Evolutionary conservation across 768 basidiomycete genomes (phyloP).

Genomic region (Pluteus cervinus): DNA sequence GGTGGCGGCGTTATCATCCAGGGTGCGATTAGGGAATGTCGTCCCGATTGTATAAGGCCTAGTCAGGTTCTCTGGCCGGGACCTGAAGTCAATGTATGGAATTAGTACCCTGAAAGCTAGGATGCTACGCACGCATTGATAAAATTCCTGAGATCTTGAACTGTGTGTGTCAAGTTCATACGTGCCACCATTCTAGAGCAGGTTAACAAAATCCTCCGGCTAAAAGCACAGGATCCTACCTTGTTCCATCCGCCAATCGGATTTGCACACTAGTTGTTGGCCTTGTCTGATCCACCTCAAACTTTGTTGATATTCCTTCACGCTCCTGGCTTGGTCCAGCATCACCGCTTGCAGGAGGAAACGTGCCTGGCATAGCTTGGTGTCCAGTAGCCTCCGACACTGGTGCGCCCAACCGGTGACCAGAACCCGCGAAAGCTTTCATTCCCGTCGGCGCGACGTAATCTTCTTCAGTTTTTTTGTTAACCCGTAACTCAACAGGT

Average conservation of each 20-base stretch:
- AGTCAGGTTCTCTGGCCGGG: conserved; percentile 59
- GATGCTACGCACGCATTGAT: conserved; percentile 75
- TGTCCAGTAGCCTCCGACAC: conserved; percentile 37
- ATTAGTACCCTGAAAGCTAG: not conserved
- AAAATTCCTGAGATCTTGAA: conserved; percentile 77
- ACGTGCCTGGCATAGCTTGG: conserved; percentile 53
- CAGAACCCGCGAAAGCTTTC: conserved; percentile 61
- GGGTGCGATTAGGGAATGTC: conserved; percentile 77
- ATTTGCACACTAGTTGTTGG: conserved; percentile 91
- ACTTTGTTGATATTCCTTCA: conserved; percentile 42
- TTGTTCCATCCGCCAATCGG: conserved; percentile 84
- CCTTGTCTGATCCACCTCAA: conserved; percentile 75
- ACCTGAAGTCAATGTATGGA: conserved; percentile 30
- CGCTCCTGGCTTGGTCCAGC: conserved; percentile 18
- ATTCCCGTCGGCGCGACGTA: conserved; percentile 55
- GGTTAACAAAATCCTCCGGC: not conserved
- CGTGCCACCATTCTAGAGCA: conserved; percentile 69
- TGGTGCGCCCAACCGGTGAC: conserved; percentile 78
- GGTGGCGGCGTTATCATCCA: conserved; percentile 61
- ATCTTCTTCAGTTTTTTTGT: conserved; percentile 62
- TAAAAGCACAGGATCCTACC: conserved; percentile 34
- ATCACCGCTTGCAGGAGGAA: conserved; percentile 32
- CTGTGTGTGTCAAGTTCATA: conserved; percentile 89
- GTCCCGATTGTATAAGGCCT: conserved; percentile 76
- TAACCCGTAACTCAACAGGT: conserved; percentile 77